A percentile compares a stretch with the other conserved stretches of the same genome.
Conservation (phyloP, 306 rosid genomes). For the Mimosa pudica region DNA sequence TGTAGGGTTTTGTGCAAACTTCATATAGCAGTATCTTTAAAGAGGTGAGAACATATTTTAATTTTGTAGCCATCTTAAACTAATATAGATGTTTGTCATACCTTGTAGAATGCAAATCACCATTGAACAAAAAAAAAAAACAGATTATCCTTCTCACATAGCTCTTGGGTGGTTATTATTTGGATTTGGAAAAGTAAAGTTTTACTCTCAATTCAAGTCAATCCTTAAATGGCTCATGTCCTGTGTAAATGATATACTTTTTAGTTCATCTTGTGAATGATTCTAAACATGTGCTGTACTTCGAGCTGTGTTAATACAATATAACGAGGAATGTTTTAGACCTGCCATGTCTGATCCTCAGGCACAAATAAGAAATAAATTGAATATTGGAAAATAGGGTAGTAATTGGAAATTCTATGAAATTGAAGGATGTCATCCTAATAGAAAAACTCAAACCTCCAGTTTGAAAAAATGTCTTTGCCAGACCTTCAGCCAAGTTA, state of each 20-base stretch:
- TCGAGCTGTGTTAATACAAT: too few relatives aligned
- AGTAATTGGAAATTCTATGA: not conserved
- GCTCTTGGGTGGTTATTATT: slow-evolving; percentile 4
- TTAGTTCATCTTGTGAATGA: slow-evolving; percentile 6
- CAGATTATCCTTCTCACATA: too few relatives aligned
- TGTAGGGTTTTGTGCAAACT: slow-evolving; percentile 77
- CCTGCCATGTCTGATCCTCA: not conserved
- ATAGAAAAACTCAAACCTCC: not conserved
- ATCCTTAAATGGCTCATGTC: not conserved
- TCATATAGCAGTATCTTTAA: slow-evolving; percentile 75
- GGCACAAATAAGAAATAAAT: not conserved
- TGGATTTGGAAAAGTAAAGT: not conserved
- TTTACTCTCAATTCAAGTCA: slow-evolving; percentile 6
- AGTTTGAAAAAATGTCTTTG: not conserved
- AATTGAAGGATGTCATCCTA: not conserved
- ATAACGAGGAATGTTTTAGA: not conserved
- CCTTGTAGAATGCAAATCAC: too few relatives aligned
- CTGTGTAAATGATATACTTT: not conserved
- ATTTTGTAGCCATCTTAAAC: slow-evolving; percentile 18
- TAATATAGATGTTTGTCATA: not conserved
- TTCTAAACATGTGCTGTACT: not conserved
- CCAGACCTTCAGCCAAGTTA: not conserved
- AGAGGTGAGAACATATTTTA: slow-evolving; percentile 60
- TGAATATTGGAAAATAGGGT: slow-evolving; percentile 2
- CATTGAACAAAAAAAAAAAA: too few relatives aligned